Percentiles rank a stretch among this genome's conserved stretches.
phyloP scores from a whole-genome alignment of 2,329 filamentous ascomycete genomes.

The Cryphonectria nitschkei region DNA sequence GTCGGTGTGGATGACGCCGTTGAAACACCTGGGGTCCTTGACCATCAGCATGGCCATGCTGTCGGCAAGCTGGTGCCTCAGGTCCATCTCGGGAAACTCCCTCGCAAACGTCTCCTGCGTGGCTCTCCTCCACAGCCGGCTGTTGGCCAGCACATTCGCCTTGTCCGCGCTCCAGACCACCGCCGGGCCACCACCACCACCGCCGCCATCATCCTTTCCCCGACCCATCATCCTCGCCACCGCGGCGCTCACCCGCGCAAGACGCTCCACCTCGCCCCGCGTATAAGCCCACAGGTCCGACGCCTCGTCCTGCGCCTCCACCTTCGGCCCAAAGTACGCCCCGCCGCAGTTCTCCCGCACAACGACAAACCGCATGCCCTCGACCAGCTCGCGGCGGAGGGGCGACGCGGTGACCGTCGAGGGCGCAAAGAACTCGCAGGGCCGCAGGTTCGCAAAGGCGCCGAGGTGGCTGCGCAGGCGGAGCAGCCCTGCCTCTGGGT shows the following conservation, averaged over 20 bases:
- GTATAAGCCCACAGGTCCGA: constrained; percentile 54
- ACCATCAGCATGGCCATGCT: constrained; percentile 54
- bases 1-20: constrained; percentile 51
- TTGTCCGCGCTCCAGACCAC: constrained; percentile 54
- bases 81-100: constrained; percentile 48
- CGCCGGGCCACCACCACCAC: constrained; percentile 32
- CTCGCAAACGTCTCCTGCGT: constrained; percentile 45
- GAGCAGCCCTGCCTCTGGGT: constrained; percentile 49
- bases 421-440: constrained; percentile 50
- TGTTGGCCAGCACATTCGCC: constrained; percentile 56
- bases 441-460: constrained; percentile 55
- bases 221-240: constrained; percentile 42
- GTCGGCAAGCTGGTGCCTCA: constrained; percentile 52
- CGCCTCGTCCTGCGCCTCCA: constrained; percentile 32
- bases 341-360: constrained; percentile 56
- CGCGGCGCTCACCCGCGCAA: constrained; percentile 50
- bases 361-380: constrained; percentile 52
- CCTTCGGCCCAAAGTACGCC: constrained; percentile 49
- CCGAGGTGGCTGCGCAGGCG: constrained; percentile 45
- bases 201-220: background rate
- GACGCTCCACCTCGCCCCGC: constrained; percentile 49
- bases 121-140: constrained; percentile 52
- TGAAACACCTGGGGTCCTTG: constrained; percentile 50
- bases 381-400: constrained; percentile 48
- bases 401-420: constrained; percentile 46